Conservation (phyloP, 108 stramenopile species). For the Nitzschia palea region DNA sequence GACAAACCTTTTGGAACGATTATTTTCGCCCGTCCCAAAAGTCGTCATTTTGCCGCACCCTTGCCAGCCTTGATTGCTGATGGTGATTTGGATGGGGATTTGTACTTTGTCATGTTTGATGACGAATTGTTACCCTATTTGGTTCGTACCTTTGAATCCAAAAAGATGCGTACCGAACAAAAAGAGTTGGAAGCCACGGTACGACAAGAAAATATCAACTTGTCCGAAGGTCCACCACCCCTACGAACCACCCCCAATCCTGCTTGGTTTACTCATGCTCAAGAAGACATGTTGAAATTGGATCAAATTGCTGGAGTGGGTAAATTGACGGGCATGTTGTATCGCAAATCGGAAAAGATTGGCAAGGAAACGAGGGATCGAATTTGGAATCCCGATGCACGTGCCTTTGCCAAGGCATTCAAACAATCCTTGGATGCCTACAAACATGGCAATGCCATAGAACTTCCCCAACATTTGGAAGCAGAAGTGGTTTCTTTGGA, state of each 20-base stretch:
- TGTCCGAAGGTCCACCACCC: neutral
- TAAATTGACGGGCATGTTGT: neutral
- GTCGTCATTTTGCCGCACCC: neutral
- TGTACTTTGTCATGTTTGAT: neutral
- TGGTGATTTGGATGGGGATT: constrained; percentile 16
- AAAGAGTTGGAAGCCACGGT: neutral
- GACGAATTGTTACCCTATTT: neutral
- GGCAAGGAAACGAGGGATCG: neutral
- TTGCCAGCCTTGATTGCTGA: neutral
- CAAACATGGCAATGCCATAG: neutral
- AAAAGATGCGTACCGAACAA: neutral
- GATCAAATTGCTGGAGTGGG: neutral
- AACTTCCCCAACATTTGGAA: neutral
- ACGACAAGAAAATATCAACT: neutral
- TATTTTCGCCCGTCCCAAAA: neutral
- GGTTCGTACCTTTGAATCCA: neutral
- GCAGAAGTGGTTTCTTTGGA: too few relatives aligned
- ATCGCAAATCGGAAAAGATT: neutral
- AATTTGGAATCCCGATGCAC: constrained; percentile 12
- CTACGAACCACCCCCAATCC: neutral
- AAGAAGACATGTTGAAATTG: neutral
- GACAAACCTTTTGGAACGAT: neutral
- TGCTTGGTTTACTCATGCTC: neutral
- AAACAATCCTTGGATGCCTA: neutral
- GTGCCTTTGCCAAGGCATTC: constrained; percentile 3